Percentiles rank a stretch among this genome's conserved stretches.
Evolutionary conservation across 176 grass and related monocot species (phyloP).

Genomic region (Ampelocalamus luodianensis): DNA sequence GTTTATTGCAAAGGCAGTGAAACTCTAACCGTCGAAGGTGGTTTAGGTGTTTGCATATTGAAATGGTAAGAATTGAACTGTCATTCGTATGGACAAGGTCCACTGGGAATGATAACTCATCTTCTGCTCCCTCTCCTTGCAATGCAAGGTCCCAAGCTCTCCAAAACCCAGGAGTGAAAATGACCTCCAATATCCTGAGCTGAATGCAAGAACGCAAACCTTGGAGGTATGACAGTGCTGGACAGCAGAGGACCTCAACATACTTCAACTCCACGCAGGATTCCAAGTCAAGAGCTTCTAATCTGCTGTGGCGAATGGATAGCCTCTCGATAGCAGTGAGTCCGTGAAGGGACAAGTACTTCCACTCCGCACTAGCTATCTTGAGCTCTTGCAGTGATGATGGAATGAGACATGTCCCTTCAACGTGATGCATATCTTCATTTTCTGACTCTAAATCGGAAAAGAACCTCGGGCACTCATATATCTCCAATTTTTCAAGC

Average conservation of each 20-base stretch:
- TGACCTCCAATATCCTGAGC: not conserved
- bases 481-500: not conserved
- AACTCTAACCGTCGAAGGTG: not conserved
- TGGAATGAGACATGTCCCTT: not conserved
- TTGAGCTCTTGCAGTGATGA: not conserved
- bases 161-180: not conserved
- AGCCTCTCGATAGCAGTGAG: not conserved
- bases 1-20: not conserved
- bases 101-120: not conserved
- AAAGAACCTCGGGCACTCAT: not conserved
- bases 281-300: conserved; percentile 6
- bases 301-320: not conserved
- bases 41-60: not conserved
- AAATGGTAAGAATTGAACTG: not conserved
- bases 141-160: not conserved
- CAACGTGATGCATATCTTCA: not conserved
- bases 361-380: not conserved
- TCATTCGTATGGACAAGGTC: not conserved
- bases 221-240: not conserved
- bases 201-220: not conserved
- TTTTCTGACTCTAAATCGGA: not conserved
- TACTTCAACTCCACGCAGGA: not conserved
- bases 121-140: not conserved
- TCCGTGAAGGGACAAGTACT: not conserved
- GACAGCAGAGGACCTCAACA: not conserved